Conservation (phyloP, 2,329 filamentous ascomycete genomes). For the Volutella citrinella region DNA sequence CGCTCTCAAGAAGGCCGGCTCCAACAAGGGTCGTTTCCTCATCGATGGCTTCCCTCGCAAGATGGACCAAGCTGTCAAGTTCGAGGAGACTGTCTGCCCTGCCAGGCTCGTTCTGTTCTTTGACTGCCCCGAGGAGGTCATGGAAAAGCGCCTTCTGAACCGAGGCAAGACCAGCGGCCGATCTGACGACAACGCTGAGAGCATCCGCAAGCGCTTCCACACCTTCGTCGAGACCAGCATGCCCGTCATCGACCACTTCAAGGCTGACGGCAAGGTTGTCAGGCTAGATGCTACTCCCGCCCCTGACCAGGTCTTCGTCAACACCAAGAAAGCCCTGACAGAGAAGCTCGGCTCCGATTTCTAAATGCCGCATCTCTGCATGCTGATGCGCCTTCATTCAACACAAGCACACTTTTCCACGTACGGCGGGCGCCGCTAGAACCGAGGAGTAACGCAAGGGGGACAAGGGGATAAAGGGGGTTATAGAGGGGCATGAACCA, state of each 20-base stretch:
- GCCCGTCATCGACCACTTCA: conserved; percentile 89
- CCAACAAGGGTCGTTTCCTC: conserved; percentile 66
- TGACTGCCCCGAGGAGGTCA: conserved; percentile 85
- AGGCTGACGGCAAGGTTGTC: conserved; percentile 72
- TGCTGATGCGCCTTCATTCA: conserved; percentile 3
- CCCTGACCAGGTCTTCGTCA: conserved; percentile 60
- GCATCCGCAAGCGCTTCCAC: conserved; percentile 93
- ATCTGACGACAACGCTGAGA: conserved; percentile 90
- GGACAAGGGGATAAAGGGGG: too few species aligned
- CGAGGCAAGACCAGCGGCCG: conserved; percentile 90
- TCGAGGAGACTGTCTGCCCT: conserved; percentile 84
- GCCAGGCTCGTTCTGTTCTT: conserved; percentile 89
- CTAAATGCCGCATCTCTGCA: too few species aligned
- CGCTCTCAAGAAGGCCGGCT: conserved; percentile 51
- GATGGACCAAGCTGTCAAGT: conserved; percentile 93
- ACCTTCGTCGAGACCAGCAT: conserved; percentile 95
- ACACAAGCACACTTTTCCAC: conserved; percentile 9
- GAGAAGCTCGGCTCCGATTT: conserved; percentile 43
- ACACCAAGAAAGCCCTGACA: conserved; percentile 49
- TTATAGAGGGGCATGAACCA: conserved; percentile 9
- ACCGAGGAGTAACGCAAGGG: conserved; percentile 10
- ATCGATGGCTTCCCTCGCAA: conserved; percentile 89
- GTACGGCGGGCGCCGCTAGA: conserved; percentile 11
- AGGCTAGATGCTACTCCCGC: conserved; percentile 69
- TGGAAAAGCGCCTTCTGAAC: conserved; percentile 81